Base-by-base conservation (phyloP, 495 filamentous ascomycete genomes). In the Trypethelium eluteriae region DNA sequence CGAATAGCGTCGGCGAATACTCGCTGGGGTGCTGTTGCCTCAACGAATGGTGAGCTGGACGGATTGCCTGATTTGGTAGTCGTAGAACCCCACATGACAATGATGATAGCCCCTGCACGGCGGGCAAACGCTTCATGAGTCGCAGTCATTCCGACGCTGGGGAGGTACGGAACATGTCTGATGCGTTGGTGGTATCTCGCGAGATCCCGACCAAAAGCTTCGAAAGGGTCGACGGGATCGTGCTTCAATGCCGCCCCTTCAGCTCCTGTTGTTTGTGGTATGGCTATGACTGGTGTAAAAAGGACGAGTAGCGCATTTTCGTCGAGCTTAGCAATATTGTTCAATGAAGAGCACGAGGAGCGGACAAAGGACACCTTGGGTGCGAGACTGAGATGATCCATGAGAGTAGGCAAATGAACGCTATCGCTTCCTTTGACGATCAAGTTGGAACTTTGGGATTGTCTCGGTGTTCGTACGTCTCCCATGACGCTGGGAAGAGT, bases 111-210 rank as follows among this genome's bases (percentile, higher is more conserved):
- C 14, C 70, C 70, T 3, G 73, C 74, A n/a, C 70, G 59, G 14
- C 18, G n/a, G 49, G 79, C 67, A 68, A 79, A 79, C 4, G 67
- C 68, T 12, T 62, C 47, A 66, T 80, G 78, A 7, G 68, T 75
- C 2, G 68, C 64, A 1, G 73, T 76, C 56, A 79, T 70, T 18
- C 77, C 77, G n/a, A 67, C 67, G 32, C 50, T 61, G 2, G 74
- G 72, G 6, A 74, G 68, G 62, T 75, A 80, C 1, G 78, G 76
- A 16, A 79, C 76, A 61, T 80, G 78, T 1, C 74, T 69, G 53
- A 78, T 64, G 47, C 71, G 66, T 14, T 44, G 32, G 65, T 76
- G 74, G 41, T 72, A 68, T 62, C 63, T 57, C 61, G 67, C 68
- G 39, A 80, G 69, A 34, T 75, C 66, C 38, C 68, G 66, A 38